These are phyloP conservation scores for Yarrowia phangngaensis DNA, from an alignment of 805 yeast genomes.

Conservation along the genomic window DNA sequence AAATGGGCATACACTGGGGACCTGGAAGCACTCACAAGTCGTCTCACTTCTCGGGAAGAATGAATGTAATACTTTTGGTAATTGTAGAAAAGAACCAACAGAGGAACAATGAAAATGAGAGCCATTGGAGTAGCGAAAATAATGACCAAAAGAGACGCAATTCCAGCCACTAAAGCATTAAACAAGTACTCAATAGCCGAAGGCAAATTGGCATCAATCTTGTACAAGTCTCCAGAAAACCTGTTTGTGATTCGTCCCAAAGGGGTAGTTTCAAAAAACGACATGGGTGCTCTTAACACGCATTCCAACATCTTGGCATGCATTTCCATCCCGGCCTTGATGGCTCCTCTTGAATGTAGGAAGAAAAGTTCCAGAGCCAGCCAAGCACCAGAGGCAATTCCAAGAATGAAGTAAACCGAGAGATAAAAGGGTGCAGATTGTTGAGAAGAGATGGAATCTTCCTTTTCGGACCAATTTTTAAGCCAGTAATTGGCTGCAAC, in stretches of 20 bases:
- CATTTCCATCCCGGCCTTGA: conserved; percentile 39
- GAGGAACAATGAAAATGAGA: conserved; percentile 65
- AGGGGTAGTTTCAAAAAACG: conserved; percentile 92
- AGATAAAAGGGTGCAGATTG: conserved; percentile 61
- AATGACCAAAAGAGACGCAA: conserved; percentile 73
- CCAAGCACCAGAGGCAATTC: conserved; percentile 48
- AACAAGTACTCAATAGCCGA: conserved; percentile 41
- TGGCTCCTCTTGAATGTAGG: conserved; percentile 48
- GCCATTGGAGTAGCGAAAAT: conserved; percentile 86
- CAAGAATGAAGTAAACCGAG: conserved; percentile 65
- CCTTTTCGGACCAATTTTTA: conserved; percentile 85
- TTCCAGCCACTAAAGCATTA: conserved; percentile 38
- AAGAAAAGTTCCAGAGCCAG: conserved; percentile 54
- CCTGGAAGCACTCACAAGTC: conserved; percentile 63
- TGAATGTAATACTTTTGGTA: conserved; percentile 68
- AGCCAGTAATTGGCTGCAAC: conserved; percentile 76
- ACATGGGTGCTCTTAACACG: conserved; percentile 87
- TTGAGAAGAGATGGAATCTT: conserved; percentile 49
- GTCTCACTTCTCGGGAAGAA: conserved; percentile 72
- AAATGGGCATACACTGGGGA: conserved; percentile 79
- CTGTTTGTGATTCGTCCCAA: conserved; percentile 87
- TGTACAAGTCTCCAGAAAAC: conserved; percentile 84
- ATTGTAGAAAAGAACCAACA: conserved; percentile 58
- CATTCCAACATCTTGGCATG: conserved; percentile 70
- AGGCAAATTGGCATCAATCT: conserved; percentile 68